phyloP scores from a whole-genome alignment of 176 grass and related monocot genomes.

The Ensete ventricosum region DNA sequence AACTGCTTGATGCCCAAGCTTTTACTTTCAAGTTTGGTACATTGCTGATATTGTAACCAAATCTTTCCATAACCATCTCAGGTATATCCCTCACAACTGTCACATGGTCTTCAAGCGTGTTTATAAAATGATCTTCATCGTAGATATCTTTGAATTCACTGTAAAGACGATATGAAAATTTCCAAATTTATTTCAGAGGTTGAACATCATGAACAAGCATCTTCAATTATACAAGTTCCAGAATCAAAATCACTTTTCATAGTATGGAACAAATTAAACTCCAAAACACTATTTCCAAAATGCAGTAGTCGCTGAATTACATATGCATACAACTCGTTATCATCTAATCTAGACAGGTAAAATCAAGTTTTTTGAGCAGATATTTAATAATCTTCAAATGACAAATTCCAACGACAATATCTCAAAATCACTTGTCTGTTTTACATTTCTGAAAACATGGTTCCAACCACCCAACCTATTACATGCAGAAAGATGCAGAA shows the following conservation, averaged over 20 bases:
- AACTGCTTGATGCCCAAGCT: conserved; percentile 10
- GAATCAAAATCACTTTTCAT: not conserved
- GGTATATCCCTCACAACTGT: conserved; percentile 4
- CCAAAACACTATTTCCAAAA: no score
- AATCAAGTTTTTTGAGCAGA: not conserved
- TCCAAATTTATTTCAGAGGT: not conserved
- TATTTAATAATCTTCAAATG: not conserved
- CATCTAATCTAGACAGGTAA: no score
- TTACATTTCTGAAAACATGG: not conserved
- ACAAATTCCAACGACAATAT: not conserved
- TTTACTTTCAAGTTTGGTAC: conserved; percentile 19
- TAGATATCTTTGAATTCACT: conserved; percentile 15
- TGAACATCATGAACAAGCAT: not conserved
- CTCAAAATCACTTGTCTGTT: not conserved
- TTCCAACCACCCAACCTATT: not conserved
- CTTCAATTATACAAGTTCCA: not conserved
- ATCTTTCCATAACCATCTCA: conserved; percentile 12
- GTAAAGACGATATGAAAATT: not conserved
- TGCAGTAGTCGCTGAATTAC: no score
- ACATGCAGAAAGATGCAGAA: not conserved
- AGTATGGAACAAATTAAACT: no score
- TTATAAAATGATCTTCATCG: conserved; percentile 21
- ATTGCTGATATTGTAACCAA: conserved; percentile 10
- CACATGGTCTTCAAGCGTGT: not conserved
- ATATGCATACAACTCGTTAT: no score